Percentiles rank a stretch among this genome's conserved stretches.
Evolutionary conservation across 2,329 filamentous ascomycete species (phyloP).

Genomic region (Aotearoamyces nothofagi): DNA sequence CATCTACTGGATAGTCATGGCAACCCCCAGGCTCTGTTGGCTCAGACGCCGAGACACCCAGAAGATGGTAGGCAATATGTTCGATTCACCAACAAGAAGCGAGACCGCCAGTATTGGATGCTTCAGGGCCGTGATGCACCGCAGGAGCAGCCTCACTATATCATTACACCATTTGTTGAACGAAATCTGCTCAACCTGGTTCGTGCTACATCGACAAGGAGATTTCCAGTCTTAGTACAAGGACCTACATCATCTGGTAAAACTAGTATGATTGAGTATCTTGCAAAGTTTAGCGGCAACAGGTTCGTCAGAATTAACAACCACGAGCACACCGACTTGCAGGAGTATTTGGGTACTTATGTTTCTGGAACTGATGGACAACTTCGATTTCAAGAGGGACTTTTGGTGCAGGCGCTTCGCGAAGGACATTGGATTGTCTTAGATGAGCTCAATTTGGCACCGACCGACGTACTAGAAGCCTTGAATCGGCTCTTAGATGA

Average conservation of each 20-base stretch:
- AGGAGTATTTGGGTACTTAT: conserved; percentile 95
- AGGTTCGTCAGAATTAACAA: conserved; percentile 99
- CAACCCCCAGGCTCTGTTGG: conserved; percentile 58
- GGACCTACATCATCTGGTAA: conserved; percentile 96
- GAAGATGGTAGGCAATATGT: conserved; percentile 66
- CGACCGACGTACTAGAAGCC: conserved; percentile 91
- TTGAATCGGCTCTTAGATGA: conserved; percentile 92
- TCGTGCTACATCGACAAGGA: conserved; percentile 76
- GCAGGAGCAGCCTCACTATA: conserved; percentile 74
- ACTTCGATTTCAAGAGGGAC: conserved; percentile 80
- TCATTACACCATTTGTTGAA: conserved; percentile 90
- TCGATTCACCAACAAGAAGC: conserved; percentile 51
- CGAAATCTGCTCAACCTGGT: conserved; percentile 91
- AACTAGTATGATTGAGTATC: conserved; percentile 98
- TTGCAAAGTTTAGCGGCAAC: conserved; percentile 93
- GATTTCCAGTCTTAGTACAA: conserved; percentile 89
- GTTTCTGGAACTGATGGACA: conserved; percentile 74
- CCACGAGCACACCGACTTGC: conserved; percentile 94
- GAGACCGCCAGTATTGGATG: conserved; percentile 74
- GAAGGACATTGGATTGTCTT: conserved; percentile 97
- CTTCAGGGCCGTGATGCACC: conserved; percentile 54
- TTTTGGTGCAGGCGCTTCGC: conserved; percentile 81
- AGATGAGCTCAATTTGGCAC: conserved; percentile 91
- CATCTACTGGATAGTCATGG: conserved; percentile 59
- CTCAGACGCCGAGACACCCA: conserved; percentile 64